Evolutionary conservation across 176 grass and related monocot species (phyloP).

Genomic region (Ananas comosus): DNA sequence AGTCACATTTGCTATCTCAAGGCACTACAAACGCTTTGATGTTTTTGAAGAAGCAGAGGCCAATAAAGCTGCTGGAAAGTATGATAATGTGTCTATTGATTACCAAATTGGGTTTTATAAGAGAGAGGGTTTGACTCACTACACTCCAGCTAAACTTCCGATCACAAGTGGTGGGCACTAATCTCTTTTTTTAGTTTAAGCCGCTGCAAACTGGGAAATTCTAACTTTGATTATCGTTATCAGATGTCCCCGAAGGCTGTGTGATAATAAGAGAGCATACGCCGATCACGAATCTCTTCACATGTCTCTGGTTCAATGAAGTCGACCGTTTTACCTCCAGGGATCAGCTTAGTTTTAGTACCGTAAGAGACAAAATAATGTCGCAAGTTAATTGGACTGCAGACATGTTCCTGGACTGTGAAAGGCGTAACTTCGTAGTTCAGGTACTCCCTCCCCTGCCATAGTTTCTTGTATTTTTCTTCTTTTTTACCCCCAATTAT

Average conservation of each 20-base stretch:
- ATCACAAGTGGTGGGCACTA: conserved; percentile 77
- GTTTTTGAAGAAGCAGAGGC: conserved; percentile 98
- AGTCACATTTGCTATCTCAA: conserved; percentile 80
- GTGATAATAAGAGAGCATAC: conserved; percentile 90
- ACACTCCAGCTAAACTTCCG: conserved; percentile 83
- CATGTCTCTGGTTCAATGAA: conserved; percentile 96
- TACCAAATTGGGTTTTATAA: conserved; percentile 92
- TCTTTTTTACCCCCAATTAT: not conserved
- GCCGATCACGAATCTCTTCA: conserved; percentile 84
- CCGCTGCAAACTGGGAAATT: not conserved
- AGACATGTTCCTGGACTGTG: conserved; percentile 95
- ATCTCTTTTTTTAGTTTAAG: not conserved
- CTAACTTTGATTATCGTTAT: not conserved
- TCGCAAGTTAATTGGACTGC: conserved; percentile 65
- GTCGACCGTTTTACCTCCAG: conserved; percentile 81
- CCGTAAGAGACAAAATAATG: conserved; percentile 82
- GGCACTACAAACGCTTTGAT: conserved; percentile 97
- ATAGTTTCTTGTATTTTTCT: not conserved
- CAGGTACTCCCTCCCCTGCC: conserved; percentile 41
- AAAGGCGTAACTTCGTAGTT: conserved; percentile 89
- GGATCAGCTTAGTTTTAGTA: conserved; percentile 95
- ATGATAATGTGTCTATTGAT: conserved; percentile 92
- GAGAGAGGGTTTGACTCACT: conserved; percentile 90
- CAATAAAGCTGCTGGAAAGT: conserved; percentile 93
- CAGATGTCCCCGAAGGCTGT: conserved; percentile 98